Conservation (phyloP, 768 basidiomycete species). For the Phanerochaete sordida region DNA sequence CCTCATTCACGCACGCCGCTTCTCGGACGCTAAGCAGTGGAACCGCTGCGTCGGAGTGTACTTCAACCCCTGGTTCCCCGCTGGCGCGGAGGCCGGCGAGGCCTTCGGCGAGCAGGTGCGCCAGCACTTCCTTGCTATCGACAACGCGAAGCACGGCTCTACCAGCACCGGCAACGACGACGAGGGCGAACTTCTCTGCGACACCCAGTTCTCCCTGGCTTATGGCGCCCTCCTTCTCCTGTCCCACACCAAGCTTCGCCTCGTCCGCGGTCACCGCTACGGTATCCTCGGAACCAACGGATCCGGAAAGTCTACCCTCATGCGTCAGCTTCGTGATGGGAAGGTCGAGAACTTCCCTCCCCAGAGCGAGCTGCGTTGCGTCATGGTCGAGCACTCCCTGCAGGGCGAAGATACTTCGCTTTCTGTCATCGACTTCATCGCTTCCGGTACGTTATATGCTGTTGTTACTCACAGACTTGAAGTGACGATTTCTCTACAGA, state of each 20-base stretch:
- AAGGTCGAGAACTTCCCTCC: slow-evolving; percentile 97
- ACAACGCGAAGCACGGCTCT: slow-evolving; percentile 64
- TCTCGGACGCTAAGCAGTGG: slow-evolving; percentile 56
- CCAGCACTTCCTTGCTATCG: slow-evolving; percentile 71
- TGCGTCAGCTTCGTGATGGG: slow-evolving; percentile 92
- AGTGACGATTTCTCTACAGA: slow-evolving; percentile 39
- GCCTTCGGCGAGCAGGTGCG: slow-evolving; percentile 63
- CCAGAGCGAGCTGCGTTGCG: slow-evolving; percentile 77
- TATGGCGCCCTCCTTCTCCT: slow-evolving; percentile 93
- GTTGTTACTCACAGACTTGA: background rate
- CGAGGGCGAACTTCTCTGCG: slow-evolving; percentile 85
- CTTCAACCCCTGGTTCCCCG: slow-evolving; percentile 62
- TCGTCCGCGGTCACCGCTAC: slow-evolving; percentile 89
- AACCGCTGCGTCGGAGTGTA: slow-evolving; percentile 69
- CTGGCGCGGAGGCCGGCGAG: slow-evolving; percentile 38
- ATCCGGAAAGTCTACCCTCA: slow-evolving; percentile 91
- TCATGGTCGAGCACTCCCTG: slow-evolving; percentile 97
- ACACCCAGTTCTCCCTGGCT: slow-evolving; percentile 93
- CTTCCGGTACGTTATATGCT: slow-evolving; percentile 52
- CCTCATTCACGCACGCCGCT: slow-evolving; percentile 59
- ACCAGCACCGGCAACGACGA: slow-evolving; percentile 42
- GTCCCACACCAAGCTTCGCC: slow-evolving; percentile 88
- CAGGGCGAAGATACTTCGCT: slow-evolving; percentile 89
- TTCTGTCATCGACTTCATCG: slow-evolving; percentile 87
- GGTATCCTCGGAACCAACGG: slow-evolving; percentile 97